Evolutionary conservation across 75 land plant genomes (phyloP), one percentile per base, ranked within the genome.

Genomic region (Larix kaempferi): DNA sequence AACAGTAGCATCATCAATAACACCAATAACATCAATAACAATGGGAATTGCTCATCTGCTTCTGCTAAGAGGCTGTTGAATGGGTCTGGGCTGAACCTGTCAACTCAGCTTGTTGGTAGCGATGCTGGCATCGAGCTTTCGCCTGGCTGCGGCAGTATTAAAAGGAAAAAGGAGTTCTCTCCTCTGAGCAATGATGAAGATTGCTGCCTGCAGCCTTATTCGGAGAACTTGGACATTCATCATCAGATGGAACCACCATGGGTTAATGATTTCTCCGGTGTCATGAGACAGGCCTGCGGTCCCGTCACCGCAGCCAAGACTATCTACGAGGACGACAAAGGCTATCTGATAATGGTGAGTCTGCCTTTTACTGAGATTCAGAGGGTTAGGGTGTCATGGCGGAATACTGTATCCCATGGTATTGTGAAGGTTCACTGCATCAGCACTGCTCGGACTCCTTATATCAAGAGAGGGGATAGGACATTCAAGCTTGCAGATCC

Each of bases 291-390:
- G 77, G 86, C 88, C 5, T 88, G 81, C 75, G 99, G 99, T n/a
- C 99, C 99, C 19, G 98, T 94, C 2, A 94, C 98, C 35, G 99
- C 89, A 66, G 97, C 99, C 29, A 96, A 96, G 76, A 89, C 93
- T 15, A 89, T 96, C 6, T 96, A 96, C 64, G 99, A 96, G 81
- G 99, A 96, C 75, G 99, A 94, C 76, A 85, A 90, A 78, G 93
- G 99, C n/a, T 96, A 96, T 72, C 80, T 96, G 75, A 92, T 96
- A 35, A 77, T 96, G 74, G 92, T 96, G 56, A 92, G 95, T 85
- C 84, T 96, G 86, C 99, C 99, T 13, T 92, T 89, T 79, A 89
- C 89, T 10, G 98, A 94, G 85, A 88, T 83, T 77, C 95, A 94
- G 77, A 87, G 95, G 78, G 91, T 96, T 54, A 88, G 96, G 56